Evolutionary conservation across 129 eudicot genomes (phyloP).

Genomic region (Gnaphalium uliginosum): DNA sequence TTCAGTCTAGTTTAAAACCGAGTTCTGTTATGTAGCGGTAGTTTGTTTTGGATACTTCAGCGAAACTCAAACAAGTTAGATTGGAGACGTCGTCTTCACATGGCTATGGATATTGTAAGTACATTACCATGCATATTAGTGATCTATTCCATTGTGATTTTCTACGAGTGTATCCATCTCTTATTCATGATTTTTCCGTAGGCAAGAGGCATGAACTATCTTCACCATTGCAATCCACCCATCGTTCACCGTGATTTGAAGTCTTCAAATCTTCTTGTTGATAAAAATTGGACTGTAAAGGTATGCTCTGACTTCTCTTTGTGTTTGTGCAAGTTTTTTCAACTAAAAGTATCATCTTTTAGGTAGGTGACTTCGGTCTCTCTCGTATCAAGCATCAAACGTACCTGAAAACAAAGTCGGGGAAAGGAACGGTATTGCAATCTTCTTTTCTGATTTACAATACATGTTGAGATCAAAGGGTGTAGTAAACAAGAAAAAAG

Average conservation of each 20-base stretch:
- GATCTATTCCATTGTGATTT: too few relatives aligned
- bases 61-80: constrained; percentile 52
- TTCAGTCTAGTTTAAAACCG: background rate
- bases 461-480: background rate
- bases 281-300: constrained; percentile 83
- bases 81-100: constrained; percentile 66
- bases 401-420: constrained; percentile 62
- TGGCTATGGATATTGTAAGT: constrained; percentile 82
- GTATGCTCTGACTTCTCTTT: constrained; percentile 26
- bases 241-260: constrained; percentile 86
- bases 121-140: background rate
- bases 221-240: constrained; percentile 77
- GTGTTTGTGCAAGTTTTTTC: background rate
- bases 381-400: constrained; percentile 76
- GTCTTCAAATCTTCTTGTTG: constrained; percentile 92
- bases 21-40: constrained; percentile 51
- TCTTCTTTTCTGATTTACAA: background rate
- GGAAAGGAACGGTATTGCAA: constrained; percentile 83
- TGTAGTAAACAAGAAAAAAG: background rate
- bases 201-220: constrained; percentile 55
- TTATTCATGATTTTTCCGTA: background rate
- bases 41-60: constrained; percentile 62
- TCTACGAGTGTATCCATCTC: background rate
- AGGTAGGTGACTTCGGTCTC: constrained; percentile 95
- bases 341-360: constrained; percentile 15